A percentile compares a stretch with the other conserved stretches of the same genome.
Conservation (phyloP, 2,329 filamentous ascomycete genomes). For the Chaetomium strumarium region DNA sequence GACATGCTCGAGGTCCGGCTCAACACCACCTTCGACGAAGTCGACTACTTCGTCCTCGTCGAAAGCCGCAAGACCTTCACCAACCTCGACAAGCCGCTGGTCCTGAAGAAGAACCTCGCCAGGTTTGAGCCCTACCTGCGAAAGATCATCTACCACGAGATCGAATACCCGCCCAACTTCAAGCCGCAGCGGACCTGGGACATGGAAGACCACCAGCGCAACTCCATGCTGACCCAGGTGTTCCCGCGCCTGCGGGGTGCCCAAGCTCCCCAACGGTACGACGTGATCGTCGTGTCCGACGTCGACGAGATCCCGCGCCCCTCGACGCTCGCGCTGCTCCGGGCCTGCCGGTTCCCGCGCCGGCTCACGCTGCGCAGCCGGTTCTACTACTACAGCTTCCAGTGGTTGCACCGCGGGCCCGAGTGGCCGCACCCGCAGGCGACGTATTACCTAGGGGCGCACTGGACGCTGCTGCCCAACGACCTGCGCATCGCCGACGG, state of each 20-base stretch:
- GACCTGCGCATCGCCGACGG: constrained; percentile 47
- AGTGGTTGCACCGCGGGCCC: constrained; percentile 36
- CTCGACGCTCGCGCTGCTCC: constrained; percentile 41
- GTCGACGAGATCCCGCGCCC: constrained; percentile 56
- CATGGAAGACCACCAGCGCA: constrained; percentile 47
- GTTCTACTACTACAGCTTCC: constrained; percentile 55
- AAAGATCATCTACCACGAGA: constrained; percentile 56
- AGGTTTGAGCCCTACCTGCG: constrained; percentile 47
- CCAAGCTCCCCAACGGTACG: constrained; percentile 39
- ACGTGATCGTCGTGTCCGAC: constrained; percentile 55
- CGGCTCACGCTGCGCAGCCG: constrained; percentile 46
- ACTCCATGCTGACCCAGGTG: constrained; percentile 53
- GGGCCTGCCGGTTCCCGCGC: constrained; percentile 46
- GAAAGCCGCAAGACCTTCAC: constrained; percentile 56
- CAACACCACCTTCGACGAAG: constrained; percentile 48
- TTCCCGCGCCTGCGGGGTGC: constrained; percentile 42
- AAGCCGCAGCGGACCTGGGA: constrained; percentile 40
- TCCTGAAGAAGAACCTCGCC: constrained; percentile 46
- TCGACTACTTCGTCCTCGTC: constrained; percentile 61
- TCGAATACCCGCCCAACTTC: constrained; percentile 41
- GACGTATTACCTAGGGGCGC: constrained; percentile 44
- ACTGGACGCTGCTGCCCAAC: constrained; percentile 46
- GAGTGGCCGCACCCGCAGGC: constrained; percentile 57
- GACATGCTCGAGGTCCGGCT: constrained; percentile 62
- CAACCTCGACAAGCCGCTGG: constrained; percentile 47